Evolutionary conservation across 1,139 yeast genomes (phyloP), one percentile per base, ranked within the genome.

Genomic region (Groenewaldozyma sp.): DNA sequence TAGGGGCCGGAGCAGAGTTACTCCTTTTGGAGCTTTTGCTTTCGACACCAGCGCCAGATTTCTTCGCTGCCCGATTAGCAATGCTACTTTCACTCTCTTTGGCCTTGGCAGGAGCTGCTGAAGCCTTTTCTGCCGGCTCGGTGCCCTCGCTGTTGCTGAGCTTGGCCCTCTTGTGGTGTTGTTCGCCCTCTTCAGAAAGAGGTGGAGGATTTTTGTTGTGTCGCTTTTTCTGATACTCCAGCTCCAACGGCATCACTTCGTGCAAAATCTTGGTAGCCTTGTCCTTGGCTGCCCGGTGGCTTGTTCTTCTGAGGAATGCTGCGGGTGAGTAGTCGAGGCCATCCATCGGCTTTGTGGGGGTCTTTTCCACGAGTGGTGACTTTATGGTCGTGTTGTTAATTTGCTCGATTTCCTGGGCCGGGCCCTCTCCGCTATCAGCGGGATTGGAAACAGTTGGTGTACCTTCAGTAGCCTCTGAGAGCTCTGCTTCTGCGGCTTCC

Each of bases 401-500:
- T 13, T 21, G 27, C 19, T 26, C 37, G 21, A 11, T n/a, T n/a
- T n/a, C n/a, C n/a, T n/a, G n/a, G n/a, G n/a, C n/a, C n/a, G n/a
- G n/a, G n/a, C n/a, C n/a, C n/a, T n/a, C 13, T 5, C 22, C 45
- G 20, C 21, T 37, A 2, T 21, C 42, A 9, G 33, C 45, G 20
- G 28, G 44, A 20, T 22, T 40, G 11, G 39, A 33, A 9, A 36
- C 36, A 17, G 26, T 35, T 3, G 41, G 43, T 24, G 33, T 43
- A 19, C 22, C 43, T 22, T 28, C 42, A 36, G 39, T 19, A 4
- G 31, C 32, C 17, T 28, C 39, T 35, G 4, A 3, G 2, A 4
- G 3, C 24, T 24, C 33, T 11, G 21, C 34, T 18, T 34, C 37
- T 22, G 27, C 35, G 37, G 43, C 14, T 33, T 37, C 34, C 36